A percentile compares a stretch with the other conserved stretches of the same genome.
phyloP scores from a whole-genome alignment of 805 yeast genomes.

The Clavispora fructus region DNA sequence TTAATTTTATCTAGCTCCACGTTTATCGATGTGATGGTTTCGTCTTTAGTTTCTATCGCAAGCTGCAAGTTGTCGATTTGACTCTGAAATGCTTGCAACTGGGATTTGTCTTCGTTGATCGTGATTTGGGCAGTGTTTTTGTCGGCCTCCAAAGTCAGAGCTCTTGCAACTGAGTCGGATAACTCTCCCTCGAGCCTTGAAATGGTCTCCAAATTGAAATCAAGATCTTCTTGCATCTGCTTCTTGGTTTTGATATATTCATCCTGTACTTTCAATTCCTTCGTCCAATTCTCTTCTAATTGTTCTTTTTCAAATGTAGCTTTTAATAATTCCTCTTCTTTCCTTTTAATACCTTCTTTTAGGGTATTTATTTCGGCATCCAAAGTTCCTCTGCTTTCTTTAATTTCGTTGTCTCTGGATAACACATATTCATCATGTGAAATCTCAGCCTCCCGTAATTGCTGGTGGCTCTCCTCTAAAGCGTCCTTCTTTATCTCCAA shows the following conservation, averaged over 20 bases:
- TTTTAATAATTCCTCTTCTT: not conserved
- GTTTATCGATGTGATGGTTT: not conserved
- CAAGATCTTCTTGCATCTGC: not conserved
- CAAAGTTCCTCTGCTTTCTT: not conserved
- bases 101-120: not conserved
- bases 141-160: not conserved
- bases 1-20: not conserved
- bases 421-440: not conserved
- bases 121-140: not conserved
- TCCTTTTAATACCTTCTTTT: not conserved
- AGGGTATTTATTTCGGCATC: not conserved
- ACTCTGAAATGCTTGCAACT: not conserved
- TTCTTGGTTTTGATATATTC: not conserved
- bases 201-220: not conserved
- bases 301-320: too few species aligned
- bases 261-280: not conserved
- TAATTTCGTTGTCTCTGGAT: not conserved
- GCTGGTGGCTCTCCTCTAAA: not conserved
- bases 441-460: not conserved
- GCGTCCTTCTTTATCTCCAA: not conserved
- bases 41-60: not conserved
- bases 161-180: not conserved
- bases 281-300: not conserved
- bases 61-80: not conserved
- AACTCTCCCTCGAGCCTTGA: not conserved